A percentile compares a stretch with the other conserved stretches of the same genome.
Conservation (phyloP, 2,329 filamentous ascomycete genomes). For the Cercospora canescens region DNA sequence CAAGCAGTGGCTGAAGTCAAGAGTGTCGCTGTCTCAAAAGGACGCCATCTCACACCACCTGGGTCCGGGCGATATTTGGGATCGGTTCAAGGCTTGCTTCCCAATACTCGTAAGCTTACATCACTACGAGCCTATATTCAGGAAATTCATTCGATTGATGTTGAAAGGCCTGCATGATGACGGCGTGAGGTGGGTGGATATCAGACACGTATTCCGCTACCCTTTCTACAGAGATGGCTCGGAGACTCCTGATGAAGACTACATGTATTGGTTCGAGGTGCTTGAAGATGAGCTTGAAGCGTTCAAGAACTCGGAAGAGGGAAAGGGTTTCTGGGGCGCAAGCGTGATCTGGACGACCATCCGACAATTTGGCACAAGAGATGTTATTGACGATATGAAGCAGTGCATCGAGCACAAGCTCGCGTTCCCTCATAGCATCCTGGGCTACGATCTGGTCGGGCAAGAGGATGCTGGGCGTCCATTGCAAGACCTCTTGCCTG, state of each 20-base stretch:
- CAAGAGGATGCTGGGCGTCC: conserved; percentile 80
- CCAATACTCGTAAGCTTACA: conserved; percentile 71
- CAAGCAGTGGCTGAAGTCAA: conserved; percentile 71
- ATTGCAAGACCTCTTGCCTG: conserved; percentile 73
- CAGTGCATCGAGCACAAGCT: conserved; percentile 81
- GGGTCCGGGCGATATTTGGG: conserved; percentile 81
- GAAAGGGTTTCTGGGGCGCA: conserved; percentile 78
- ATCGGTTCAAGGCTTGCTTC: conserved; percentile 79
- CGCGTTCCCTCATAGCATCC: conserved; percentile 74
- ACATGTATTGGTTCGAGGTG: conserved; percentile 67
- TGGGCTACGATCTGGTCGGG: conserved; percentile 87
- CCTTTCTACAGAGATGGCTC: conserved; percentile 66
- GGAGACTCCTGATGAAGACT: conserved; percentile 67
- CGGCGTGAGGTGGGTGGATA: conserved; percentile 80
- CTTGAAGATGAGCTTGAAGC: conserved; percentile 75
- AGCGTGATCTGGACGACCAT: conserved; percentile 83
- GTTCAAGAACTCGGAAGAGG: conserved; percentile 72
- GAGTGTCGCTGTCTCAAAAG: conserved; percentile 68
- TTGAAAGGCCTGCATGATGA: conserved; percentile 73
- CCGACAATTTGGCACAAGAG: conserved; percentile 62
- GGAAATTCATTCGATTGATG: conserved; percentile 70
- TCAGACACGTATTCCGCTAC: conserved; percentile 73
- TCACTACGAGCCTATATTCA: conserved; percentile 88
- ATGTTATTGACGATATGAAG: conserved; percentile 77
- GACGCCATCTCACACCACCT: conserved; percentile 80